Conservation (phyloP, 352 stramenopile species). For the Phytophthora megakarya region DNA sequence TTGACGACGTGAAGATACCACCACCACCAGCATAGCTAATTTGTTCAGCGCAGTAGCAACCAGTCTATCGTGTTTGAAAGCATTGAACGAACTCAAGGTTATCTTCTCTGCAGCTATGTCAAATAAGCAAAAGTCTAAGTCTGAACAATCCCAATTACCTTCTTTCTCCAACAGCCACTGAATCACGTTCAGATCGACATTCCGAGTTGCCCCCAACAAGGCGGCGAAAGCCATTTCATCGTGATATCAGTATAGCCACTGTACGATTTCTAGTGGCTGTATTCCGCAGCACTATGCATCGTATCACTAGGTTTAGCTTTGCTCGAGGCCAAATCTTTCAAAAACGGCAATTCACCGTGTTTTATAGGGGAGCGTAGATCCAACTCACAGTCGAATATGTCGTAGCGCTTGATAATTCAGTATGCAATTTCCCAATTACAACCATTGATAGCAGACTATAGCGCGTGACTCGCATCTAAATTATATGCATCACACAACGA, state of each 20-base stretch:
- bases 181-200: constrained; percentile 12
- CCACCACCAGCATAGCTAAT: too few relatives aligned
- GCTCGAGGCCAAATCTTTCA: constrained; percentile 17
- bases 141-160: too few relatives aligned
- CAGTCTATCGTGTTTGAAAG: constrained; percentile 7
- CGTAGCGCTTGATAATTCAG: constrained; percentile 28
- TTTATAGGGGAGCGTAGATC: constrained; percentile 9
- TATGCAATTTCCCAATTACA: constrained; percentile 16
- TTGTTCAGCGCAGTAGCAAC: too few relatives aligned
- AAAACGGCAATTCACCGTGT: constrained; percentile 18
- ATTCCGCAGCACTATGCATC: constrained; percentile 11
- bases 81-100: too few relatives aligned
- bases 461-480: background rate
- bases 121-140: too few relatives aligned
- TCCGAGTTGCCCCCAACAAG: constrained; percentile 1
- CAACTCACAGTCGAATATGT: background rate
- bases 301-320: background rate
- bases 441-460: constrained; percentile 7
- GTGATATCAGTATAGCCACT: constrained; percentile 23
- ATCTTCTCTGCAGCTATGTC: too few relatives aligned
- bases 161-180: too few relatives aligned
- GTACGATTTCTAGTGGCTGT: constrained; percentile 23
- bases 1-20: too few relatives aligned
- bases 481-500: constrained; percentile 17
- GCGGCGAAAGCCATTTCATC: too few relatives aligned